phyloP scores from a whole-genome alignment of 179 eudicot genomes.

The Beta lomatogona region DNA sequence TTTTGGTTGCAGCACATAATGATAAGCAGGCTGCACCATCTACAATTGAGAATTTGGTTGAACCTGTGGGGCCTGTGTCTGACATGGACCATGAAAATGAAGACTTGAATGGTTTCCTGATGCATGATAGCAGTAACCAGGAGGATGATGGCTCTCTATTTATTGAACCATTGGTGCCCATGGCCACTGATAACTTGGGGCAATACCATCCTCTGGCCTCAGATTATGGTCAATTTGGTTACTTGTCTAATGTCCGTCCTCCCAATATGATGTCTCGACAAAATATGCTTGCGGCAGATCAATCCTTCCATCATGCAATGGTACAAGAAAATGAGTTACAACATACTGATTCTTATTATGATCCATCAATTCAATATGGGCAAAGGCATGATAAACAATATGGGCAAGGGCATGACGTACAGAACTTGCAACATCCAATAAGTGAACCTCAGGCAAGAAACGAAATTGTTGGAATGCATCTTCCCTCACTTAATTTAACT shows the following conservation, averaged over 20 bases:
- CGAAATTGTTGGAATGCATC: slow-evolving; percentile 41
- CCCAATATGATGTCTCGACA: slow-evolving; percentile 30
- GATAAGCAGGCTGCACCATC: slow-evolving; percentile 27
- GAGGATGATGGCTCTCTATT: slow-evolving; percentile 35
- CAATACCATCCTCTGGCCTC: slow-evolving; percentile 38
- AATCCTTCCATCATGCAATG: slow-evolving; percentile 36
- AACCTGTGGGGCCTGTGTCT: slow-evolving; percentile 32
- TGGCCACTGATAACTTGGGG: slow-evolving; percentile 31
- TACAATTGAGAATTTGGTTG: slow-evolving; percentile 33
- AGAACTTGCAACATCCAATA: slow-evolving; percentile 35
- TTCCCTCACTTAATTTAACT: slow-evolving; percentile 32
- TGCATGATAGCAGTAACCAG: slow-evolving; percentile 25
- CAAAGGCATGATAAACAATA: slow-evolving; percentile 33
- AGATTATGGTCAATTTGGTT: slow-evolving; percentile 28
- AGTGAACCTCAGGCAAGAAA: slow-evolving; percentile 38
- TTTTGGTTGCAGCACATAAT: not conserved
- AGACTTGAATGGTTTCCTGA: slow-evolving; percentile 28
- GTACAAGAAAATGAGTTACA: slow-evolving; percentile 42
- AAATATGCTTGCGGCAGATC: slow-evolving; percentile 28
- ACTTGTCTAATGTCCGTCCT: slow-evolving; percentile 37
- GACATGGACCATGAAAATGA: slow-evolving; percentile 37
- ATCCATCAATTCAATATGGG: slow-evolving; percentile 44
- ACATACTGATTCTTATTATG: slow-evolving; percentile 36
- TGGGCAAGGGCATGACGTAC: no score
- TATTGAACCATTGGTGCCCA: slow-evolving; percentile 31